Percentiles rank a stretch among this genome's conserved stretches.
phyloP scores from a whole-genome alignment of 441 rosid species.

The Kokia cookei region DNA sequence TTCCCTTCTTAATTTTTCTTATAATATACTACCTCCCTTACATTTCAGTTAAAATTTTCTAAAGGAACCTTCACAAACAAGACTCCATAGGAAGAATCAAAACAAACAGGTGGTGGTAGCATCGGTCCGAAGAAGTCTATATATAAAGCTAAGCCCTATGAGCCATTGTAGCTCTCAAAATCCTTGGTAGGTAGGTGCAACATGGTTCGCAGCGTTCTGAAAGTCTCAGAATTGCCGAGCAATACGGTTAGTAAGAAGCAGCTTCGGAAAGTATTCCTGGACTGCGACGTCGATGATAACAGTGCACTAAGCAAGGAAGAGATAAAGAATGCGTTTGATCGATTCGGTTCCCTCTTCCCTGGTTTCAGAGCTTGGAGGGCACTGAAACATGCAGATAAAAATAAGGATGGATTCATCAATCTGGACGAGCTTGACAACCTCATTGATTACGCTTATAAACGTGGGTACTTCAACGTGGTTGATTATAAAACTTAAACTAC shows the following conservation, averaged over 20 bases:
- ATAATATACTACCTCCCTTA: background rate
- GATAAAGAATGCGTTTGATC: conserved; percentile 10
- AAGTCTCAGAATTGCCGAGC: background rate
- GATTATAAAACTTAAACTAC: background rate
- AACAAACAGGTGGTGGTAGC: background rate
- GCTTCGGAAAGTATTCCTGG: conserved; percentile 15
- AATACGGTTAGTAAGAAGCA: background rate
- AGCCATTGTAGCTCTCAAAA: background rate
- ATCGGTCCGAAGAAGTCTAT: background rate
- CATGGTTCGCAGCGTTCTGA: background rate
- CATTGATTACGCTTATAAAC: background rate
- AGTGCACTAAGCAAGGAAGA: conserved; percentile 19
- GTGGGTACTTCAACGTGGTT: background rate
- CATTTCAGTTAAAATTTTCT: background rate
- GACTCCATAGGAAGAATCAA: background rate
- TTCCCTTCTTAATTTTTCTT: background rate
- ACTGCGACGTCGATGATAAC: conserved; percentile 13
- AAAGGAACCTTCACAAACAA: background rate
- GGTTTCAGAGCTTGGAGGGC: conserved; percentile 13
- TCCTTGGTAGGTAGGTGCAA: background rate
- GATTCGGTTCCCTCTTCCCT: conserved; percentile 5
- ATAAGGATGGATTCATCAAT: conserved; percentile 16
- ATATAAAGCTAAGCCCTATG: background rate
- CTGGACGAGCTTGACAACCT: conserved; percentile 6
- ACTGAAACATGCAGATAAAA: conserved; percentile 7